A percentile compares a stretch with the other conserved stretches of the same genome.
Evolutionary conservation across 441 rosid species (phyloP).

Genomic region (Rhodomyrtus psidioides): DNA sequence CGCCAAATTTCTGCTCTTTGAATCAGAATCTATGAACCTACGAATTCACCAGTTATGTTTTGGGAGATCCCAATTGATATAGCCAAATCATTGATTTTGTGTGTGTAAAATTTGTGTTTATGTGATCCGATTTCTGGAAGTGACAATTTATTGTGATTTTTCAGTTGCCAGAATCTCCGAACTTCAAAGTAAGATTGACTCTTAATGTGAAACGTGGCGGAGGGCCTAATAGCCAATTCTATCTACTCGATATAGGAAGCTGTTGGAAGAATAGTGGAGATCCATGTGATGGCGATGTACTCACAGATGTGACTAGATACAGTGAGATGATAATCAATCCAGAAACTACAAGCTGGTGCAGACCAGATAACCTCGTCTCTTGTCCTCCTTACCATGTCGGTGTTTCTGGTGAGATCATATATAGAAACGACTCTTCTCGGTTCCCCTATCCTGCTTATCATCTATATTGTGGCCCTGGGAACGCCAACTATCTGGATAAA

Average conservation of each 20-base stretch:
- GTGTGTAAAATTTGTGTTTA: background rate
- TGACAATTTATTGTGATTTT: background rate
- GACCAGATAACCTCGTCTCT: conserved; percentile 22
- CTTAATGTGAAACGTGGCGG: conserved; percentile 45
- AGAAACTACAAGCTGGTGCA: conserved; percentile 39
- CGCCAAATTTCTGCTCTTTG: background rate
- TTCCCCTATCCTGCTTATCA: conserved; percentile 74
- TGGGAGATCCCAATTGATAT: background rate
- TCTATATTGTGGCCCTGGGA: conserved; percentile 60
- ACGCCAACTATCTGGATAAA: conserved; percentile 36
- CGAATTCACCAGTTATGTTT: background rate
- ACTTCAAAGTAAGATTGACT: conserved; percentile 40
- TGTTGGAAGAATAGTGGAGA: conserved; percentile 51
- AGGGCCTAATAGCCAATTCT: conserved; percentile 43
- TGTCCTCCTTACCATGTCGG: conserved; percentile 70
- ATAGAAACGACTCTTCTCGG: conserved; percentile 42
- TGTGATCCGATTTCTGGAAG: background rate
- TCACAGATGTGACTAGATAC: conserved; percentile 47
- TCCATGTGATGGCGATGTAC: conserved; percentile 39
- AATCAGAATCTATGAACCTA: background rate
- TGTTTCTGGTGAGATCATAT: conserved; percentile 32
- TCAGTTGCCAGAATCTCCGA: conserved; percentile 59
- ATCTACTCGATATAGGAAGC: conserved; percentile 45
- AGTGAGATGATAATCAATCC: conserved; percentile 54
- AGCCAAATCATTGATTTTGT: background rate